A percentile compares a stretch with the other conserved stretches of the same genome.
These are phyloP conservation scores for Dryadomyces quercivorus DNA, from an alignment of 2,329 filamentous ascomycete genomes.

Conservation along the genomic window DNA sequence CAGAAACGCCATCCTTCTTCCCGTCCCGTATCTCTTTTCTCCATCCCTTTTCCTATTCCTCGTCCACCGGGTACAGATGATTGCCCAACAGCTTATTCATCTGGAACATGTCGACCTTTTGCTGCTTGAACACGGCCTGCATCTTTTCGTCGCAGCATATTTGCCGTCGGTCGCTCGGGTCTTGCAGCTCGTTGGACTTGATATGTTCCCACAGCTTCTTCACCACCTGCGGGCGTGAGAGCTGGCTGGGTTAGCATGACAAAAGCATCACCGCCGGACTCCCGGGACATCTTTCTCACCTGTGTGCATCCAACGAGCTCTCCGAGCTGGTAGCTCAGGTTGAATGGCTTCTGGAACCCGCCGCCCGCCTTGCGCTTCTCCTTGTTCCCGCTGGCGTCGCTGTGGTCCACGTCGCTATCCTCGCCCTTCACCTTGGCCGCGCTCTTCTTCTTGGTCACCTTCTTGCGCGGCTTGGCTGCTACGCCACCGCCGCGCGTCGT, in stretches of 20 bases:
- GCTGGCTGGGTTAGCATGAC: constrained; percentile 29
- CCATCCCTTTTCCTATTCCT: constrained; percentile 26
- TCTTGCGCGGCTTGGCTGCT: constrained; percentile 48
- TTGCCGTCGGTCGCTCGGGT: constrained; percentile 81
- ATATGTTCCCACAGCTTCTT: constrained; percentile 97
- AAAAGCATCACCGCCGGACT: too few relatives aligned
- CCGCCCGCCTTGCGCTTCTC: constrained; percentile 77
- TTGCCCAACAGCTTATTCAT: constrained; percentile 95
- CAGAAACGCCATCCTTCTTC: not conserved
- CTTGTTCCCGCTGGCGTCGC: constrained; percentile 38
- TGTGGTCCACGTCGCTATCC: constrained; percentile 59
- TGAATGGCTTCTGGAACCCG: constrained; percentile 83
- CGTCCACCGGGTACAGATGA: constrained; percentile 78
- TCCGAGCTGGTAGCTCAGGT: constrained; percentile 56
- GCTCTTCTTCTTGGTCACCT: constrained; percentile 60
- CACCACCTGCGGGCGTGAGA: constrained; percentile 89
- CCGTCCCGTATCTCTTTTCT: not conserved
- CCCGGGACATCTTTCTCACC: constrained; percentile 30
- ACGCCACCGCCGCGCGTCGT: constrained; percentile 67
- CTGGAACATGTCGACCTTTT: constrained; percentile 94
- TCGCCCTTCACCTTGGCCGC: constrained; percentile 67
- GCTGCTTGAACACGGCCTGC: constrained; percentile 82
- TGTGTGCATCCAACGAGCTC: constrained; percentile 58
- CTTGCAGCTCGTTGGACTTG: constrained; percentile 76
- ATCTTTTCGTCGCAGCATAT: constrained; percentile 88